Percentiles rank a stretch among this genome's conserved stretches.
phyloP scores from a whole-genome alignment of 345 rosid genomes.

The Salix koriyanagi region DNA sequence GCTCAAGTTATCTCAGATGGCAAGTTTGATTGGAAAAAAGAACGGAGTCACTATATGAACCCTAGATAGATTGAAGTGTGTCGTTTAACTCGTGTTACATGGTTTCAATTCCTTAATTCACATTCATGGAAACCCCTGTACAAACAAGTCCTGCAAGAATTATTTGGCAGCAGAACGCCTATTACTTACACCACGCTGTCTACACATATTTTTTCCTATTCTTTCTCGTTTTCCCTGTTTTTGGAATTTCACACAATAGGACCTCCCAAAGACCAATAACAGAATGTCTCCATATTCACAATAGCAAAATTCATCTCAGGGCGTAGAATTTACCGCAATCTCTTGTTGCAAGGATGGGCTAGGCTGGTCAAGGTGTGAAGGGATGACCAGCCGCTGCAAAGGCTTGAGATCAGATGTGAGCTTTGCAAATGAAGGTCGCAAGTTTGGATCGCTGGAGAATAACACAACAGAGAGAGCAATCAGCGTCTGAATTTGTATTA shows the following conservation, averaged over 20 bases:
- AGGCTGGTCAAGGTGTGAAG: slow-evolving; percentile 49
- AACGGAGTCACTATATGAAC: not conserved
- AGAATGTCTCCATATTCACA: slow-evolving; percentile 36
- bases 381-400: slow-evolving; percentile 69
- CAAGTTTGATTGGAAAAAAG: too few species aligned
- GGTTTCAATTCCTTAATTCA: not conserved
- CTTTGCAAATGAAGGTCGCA: slow-evolving; percentile 84
- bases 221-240: not conserved
- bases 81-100: slow-evolving; percentile 10
- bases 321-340: slow-evolving; percentile 58
- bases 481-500: not conserved
- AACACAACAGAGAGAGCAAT: not conserved
- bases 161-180: slow-evolving; percentile 14
- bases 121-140: slow-evolving; percentile 28
- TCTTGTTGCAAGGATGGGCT: slow-evolving; percentile 44
- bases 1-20: too few species aligned
- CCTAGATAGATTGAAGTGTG: not conserved
- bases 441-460: slow-evolving; percentile 70
- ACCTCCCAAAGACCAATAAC: slow-evolving; percentile 10
- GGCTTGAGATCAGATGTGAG: slow-evolving; percentile 68
- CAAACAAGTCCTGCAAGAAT: slow-evolving; percentile 19
- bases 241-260: slow-evolving; percentile 5
- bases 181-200: slow-evolving; percentile 5
- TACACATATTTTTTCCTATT: not conserved
- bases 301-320: slow-evolving; percentile 35